A percentile compares a stretch with the other conserved stretches of the same genome.
Evolutionary conservation across 148 eudicot genomes (phyloP).

Genomic region (Limonium bicolor): DNA sequence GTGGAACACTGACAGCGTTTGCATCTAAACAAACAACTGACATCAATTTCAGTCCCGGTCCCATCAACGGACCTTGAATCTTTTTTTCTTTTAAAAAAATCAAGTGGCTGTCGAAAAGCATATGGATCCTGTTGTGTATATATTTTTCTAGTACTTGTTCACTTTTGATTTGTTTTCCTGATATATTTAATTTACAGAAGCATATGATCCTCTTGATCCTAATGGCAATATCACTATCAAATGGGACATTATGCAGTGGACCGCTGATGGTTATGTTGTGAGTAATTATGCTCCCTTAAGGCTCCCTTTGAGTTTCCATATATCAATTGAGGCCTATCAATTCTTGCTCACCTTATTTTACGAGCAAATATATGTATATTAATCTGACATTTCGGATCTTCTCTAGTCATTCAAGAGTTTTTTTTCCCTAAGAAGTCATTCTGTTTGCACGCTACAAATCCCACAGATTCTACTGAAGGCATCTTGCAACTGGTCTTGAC

Average conservation of each 20-base stretch:
- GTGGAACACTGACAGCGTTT: too few species aligned
- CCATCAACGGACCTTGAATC: too few species aligned
- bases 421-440: background rate
- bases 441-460: background rate
- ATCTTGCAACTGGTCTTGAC: background rate
- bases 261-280: constrained; percentile 80
- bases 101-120: background rate
- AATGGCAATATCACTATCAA: constrained; percentile 77
- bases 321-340: too few species aligned
- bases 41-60: too few species aligned
- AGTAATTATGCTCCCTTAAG: constrained; percentile 13
- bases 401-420: background rate
- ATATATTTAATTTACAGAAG: constrained; percentile 41
- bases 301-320: too few species aligned
- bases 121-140: background rate
- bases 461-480: background rate
- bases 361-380: background rate
- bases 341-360: background rate
- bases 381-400: background rate
- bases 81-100: background rate
- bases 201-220: constrained; percentile 76
- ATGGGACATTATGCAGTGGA: constrained; percentile 78
- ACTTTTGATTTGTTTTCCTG: background rate
- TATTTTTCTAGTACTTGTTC: background rate
- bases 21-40: too few species aligned